phyloP scores from a whole-genome alignment of 768 basidiomycete genomes.

The Suillus subaureus region DNA sequence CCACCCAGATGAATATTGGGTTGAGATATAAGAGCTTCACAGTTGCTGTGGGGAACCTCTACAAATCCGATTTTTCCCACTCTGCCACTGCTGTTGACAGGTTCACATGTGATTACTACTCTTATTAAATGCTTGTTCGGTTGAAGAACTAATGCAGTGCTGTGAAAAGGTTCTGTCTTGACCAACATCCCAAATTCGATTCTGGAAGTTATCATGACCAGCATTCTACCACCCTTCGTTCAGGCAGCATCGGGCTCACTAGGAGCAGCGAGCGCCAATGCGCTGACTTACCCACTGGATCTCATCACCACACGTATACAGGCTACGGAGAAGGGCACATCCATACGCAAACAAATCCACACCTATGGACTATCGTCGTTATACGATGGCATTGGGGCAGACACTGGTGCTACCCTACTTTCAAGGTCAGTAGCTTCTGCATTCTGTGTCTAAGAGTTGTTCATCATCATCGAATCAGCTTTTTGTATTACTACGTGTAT shows the following conservation, averaged over 20 bases:
- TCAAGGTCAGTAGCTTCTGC: conserved; percentile 47
- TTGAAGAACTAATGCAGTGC: background rate
- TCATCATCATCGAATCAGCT: conserved; percentile 35
- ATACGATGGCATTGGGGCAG: conserved; percentile 53
- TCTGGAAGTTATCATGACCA: conserved; percentile 45
- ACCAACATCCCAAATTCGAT: background rate
- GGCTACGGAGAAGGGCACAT: conserved; percentile 13
- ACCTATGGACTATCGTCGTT: conserved; percentile 47
- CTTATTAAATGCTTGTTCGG: background rate
- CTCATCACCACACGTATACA: conserved; percentile 57
- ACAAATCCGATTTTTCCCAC: too few species aligned
- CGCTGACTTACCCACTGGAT: conserved; percentile 59
- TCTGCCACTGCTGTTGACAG: too few species aligned
- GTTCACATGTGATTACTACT: background rate
- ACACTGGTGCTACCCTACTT: conserved; percentile 54
- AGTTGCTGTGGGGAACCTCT: background rate
- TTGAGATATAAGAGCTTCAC: background rate
- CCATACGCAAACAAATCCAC: conserved; percentile 27
- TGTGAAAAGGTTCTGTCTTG: background rate
- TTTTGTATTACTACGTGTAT: conserved; percentile 63
- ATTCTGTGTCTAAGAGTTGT: background rate
- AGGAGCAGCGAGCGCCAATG: conserved; percentile 56
- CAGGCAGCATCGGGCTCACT: conserved; percentile 61
- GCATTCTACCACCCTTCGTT: conserved; percentile 57
- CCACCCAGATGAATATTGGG: too few species aligned